Evolutionary conservation across 176 grass and related monocot genomes (phyloP).

Genomic region (Hsuehochloa calcarea): DNA sequence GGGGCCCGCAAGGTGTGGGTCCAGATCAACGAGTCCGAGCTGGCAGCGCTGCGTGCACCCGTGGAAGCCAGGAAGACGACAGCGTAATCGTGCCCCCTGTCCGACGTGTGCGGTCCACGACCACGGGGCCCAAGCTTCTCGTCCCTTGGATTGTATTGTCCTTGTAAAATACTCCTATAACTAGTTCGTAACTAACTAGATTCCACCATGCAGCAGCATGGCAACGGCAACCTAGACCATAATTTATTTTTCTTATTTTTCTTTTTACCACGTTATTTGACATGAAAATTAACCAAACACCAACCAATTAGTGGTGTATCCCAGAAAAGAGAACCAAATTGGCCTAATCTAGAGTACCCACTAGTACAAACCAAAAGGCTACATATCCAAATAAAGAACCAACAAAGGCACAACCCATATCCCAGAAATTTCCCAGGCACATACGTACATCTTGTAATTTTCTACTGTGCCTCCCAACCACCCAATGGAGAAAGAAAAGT

Average conservation of each 20-base stretch:
- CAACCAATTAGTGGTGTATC: too few relatives aligned
- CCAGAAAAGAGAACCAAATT: neutral
- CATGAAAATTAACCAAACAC: too few relatives aligned
- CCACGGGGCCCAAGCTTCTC: neutral
- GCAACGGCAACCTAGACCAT: fast-evolving
- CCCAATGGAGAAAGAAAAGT: conserved; percentile 12
- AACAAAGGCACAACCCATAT: neutral
- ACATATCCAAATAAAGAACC: neutral
- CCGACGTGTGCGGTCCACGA: conserved; percentile 5
- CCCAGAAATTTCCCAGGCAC: neutral
- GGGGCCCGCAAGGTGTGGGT: neutral
- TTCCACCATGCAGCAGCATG: neutral
- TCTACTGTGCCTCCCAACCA: neutral
- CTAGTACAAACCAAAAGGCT: neutral
- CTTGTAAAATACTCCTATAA: neutral
- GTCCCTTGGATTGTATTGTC: too few relatives aligned
- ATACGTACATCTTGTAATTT: neutral
- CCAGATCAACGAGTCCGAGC: conserved; percentile 6
- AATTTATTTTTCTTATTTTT: too few relatives aligned
- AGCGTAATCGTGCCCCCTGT: neutral
- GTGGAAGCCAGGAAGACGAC: conserved; percentile 13
- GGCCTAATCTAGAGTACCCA: neutral
- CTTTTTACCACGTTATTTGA: neutral
- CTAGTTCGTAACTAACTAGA: neutral
- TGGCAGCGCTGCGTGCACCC: conserved; percentile 12